Base-by-base conservation (phyloP, 176 grass and related monocot species). In the Bromus sterilis region DNA sequence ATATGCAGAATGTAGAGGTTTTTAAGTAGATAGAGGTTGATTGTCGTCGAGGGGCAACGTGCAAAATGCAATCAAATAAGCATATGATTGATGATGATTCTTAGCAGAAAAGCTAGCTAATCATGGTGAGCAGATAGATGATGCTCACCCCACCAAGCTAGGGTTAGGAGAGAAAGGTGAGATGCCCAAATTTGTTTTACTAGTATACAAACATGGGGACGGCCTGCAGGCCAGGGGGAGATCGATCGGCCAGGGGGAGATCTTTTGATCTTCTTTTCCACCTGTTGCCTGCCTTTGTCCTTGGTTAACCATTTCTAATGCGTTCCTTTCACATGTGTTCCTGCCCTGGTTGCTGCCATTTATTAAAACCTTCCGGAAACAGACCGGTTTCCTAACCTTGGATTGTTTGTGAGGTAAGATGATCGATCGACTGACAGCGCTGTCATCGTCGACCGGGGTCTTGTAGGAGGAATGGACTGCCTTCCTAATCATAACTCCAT, bases 401-500 rank as follows among this genome's bases (percentile, higher is more conserved):
- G 55, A 15, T 77, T 40, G 31, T 76, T 76, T 24, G 59, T 34
- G 42, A 77, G 76, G 64, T 29, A 48, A 69, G n/a, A n/a, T n/a
- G n/a, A n/a, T n/a, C n/a, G n/a, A n/a, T n/a, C n/a, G n/a, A n/a
- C n/a, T 73, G 79, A 28, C 67, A 28, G 36, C 70, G 68, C 73
- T 69, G 66, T 25, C 66, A 68, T 82, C n/a, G n/a, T n/a, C n/a
- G n/a, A n/a, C 71, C 41, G 21, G 82, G 63, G 80, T 83, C 80
- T 56, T 68, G 75, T 74, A 78, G 84, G 89, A 88, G n/a, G n/a
- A 78, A 7, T 75, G 66, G 87, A 95, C 84, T 75, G 85, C 61
- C 63, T 95, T 90, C 93, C 90, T 88, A 95, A 91, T 75, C 74
- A 62, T 76, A 79, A 84, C 85, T 75, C 60, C 75, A 62, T 94